phyloP scores from a whole-genome alignment of 345 rosid species.

The Lagerstroemia speciosa region DNA sequence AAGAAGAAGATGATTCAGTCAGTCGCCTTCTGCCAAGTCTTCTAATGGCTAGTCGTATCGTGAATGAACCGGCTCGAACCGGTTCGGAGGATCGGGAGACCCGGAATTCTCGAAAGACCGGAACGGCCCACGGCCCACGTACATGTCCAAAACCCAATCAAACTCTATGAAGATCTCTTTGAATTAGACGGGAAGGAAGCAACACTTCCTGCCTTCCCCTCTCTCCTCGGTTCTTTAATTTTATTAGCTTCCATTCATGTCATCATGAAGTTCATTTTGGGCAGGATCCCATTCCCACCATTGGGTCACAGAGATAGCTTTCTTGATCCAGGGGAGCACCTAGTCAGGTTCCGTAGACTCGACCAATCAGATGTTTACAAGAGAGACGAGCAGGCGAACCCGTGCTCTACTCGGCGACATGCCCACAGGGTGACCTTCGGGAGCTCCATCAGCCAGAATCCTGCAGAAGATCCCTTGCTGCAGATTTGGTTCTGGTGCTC shows the following conservation, averaged over 20 bases:
- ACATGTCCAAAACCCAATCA: no score
- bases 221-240: no score
- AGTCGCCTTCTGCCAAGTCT: neutral
- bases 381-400: conserved; percentile 11
- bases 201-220: no score
- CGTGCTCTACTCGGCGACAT: conserved; percentile 10
- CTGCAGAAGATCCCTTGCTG: conserved; percentile 14
- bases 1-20: neutral
- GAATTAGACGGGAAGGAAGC: no score
- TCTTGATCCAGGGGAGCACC: conserved; percentile 6
- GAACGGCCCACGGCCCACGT: neutral
- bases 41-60: neutral
- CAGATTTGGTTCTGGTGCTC: conserved; percentile 15
- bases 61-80: neutral
- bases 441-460: conserved; percentile 17
- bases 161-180: no score
- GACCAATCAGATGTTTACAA: conserved; percentile 10
- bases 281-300: conserved; percentile 15
- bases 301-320: conserved; percentile 12
- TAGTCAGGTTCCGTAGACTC: conserved; percentile 18
- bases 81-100: neutral
- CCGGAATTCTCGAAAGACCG: neutral
- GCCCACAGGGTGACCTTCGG: conserved; percentile 11
- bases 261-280: no score
- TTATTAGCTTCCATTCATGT: no score